Conservation (phyloP, 2,329 filamentous ascomycete genomes). For the Trematosphaeria pertusa region DNA sequence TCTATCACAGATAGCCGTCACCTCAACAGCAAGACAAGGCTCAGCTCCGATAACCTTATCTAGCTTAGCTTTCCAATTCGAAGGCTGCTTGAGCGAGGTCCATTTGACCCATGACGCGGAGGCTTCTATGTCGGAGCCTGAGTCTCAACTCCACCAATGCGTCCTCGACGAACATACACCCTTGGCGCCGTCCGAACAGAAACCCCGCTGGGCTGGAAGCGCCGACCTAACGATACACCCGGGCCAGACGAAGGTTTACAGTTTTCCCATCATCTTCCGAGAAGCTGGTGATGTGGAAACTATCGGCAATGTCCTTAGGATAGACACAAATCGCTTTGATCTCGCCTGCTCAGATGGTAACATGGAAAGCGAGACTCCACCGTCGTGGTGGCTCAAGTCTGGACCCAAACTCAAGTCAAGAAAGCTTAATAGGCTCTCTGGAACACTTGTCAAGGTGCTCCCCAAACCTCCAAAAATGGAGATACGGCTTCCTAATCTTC, state of each 20-base stretch:
- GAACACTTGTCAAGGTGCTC: slow-evolving; percentile 71
- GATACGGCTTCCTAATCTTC: slow-evolving; percentile 68
- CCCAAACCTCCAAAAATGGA: slow-evolving; percentile 93
- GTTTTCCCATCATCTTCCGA: slow-evolving; percentile 75
- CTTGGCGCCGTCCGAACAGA: slow-evolving; percentile 25
- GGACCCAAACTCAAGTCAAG: slow-evolving; percentile 31
- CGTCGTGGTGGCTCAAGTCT: slow-evolving; percentile 45
- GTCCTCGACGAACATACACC: slow-evolving; percentile 35
- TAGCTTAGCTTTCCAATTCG: slow-evolving; percentile 60
- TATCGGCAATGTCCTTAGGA: slow-evolving; percentile 65
- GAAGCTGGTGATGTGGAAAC: slow-evolving; percentile 81
- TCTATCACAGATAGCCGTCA: slow-evolving; percentile 62
- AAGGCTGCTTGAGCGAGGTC: slow-evolving; percentile 51
- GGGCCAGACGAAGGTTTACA: slow-evolving; percentile 72
- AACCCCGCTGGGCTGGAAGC: slow-evolving; percentile 59
- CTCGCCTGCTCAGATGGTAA: slow-evolving; percentile 69
- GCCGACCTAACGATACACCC: slow-evolving; percentile 71
- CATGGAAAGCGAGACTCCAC: slow-evolving; percentile 31
- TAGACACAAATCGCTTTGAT: slow-evolving; percentile 71
- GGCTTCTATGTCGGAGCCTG: slow-evolving; percentile 12
- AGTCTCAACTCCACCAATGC: slow-evolving; percentile 29
- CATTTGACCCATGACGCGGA: slow-evolving; percentile 33
- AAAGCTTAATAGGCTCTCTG: slow-evolving; percentile 40
- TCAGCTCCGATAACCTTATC: slow-evolving; percentile 57
- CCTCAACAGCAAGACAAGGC: slow-evolving; percentile 54